These are phyloP conservation scores for Bryoglossum gracile DNA, from an alignment of 495 filamentous ascomycete species.

Conservation along the genomic window DNA sequence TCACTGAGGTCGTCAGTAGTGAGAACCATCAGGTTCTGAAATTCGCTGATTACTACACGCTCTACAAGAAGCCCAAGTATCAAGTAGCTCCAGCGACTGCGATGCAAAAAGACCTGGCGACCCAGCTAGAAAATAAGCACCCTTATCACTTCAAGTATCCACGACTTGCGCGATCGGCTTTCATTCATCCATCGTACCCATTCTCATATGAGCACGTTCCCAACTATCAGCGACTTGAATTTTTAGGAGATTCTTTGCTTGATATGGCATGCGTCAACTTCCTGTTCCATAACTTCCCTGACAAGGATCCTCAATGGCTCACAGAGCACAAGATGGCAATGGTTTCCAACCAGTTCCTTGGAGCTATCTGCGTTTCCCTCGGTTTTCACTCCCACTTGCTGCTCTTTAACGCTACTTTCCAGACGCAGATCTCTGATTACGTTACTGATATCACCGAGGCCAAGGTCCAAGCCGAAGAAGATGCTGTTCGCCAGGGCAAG, in stretches of 20 bases:
- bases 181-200: slow-evolving; percentile 79
- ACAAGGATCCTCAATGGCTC: slow-evolving; percentile 89
- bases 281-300: slow-evolving; percentile 67
- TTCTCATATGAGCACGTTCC: slow-evolving; percentile 69
- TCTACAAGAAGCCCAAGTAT: slow-evolving; percentile 68
- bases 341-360: slow-evolving; percentile 95
- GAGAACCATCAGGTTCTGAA: slow-evolving; percentile 56
- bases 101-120: slow-evolving; percentile 58
- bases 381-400: slow-evolving; percentile 70
- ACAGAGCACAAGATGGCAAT: slow-evolving; percentile 99
- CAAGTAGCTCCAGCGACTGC: slow-evolving; percentile 52
- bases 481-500: slow-evolving; percentile 32
- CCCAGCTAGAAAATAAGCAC: slow-evolving; percentile 56
- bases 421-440: slow-evolving; percentile 61
- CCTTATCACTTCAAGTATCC: slow-evolving; percentile 79
- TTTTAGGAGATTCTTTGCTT: slow-evolving; percentile 82
- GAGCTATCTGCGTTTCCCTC: slow-evolving; percentile 68
- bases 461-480: slow-evolving; percentile 37
- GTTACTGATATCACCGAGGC: slow-evolving; percentile 58
- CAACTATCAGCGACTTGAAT: slow-evolving; percentile 88
- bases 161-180: slow-evolving; percentile 71
- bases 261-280: slow-evolving; percentile 83
- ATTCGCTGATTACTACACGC: slow-evolving; percentile 64
- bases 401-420: slow-evolving; percentile 49
- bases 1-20: slow-evolving; percentile 65